Evolutionary conservation across 2,329 filamentous ascomycete genomes (phyloP).

Genomic region (Septoria linicola): DNA sequence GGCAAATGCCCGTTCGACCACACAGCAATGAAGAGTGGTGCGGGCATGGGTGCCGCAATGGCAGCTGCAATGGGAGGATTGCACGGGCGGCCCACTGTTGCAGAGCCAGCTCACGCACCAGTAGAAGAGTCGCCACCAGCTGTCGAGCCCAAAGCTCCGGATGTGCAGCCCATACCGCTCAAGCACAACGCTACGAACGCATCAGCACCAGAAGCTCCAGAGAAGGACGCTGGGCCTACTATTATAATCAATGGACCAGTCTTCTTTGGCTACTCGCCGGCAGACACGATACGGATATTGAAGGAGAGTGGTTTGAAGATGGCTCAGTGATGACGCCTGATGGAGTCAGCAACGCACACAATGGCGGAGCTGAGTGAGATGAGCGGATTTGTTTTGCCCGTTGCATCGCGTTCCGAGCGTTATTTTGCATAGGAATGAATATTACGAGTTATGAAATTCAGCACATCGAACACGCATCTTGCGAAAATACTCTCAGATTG

Average conservation of each 20-base stretch:
- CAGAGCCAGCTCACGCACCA: no score
- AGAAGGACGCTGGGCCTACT: slow-evolving; percentile 49
- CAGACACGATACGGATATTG: slow-evolving; percentile 76
- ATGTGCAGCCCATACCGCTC: not conserved
- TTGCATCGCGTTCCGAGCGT: no score
- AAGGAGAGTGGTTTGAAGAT: slow-evolving; percentile 43
- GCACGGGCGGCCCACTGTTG: slow-evolving; percentile 1
- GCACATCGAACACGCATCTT: no score
- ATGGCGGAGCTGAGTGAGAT: no score
- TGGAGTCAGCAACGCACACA: no score
- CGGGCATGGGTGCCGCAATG: slow-evolving; percentile 2
- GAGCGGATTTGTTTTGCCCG: no score
- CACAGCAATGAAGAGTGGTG: slow-evolving; percentile 4
- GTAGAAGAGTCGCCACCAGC: not conserved
- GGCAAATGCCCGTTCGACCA: slow-evolving; percentile 30
- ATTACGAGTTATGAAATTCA: no score
- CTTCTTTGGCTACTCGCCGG: slow-evolving; percentile 85
- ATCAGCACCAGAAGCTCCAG: not conserved
- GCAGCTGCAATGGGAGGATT: not conserved
- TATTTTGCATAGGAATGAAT: no score
- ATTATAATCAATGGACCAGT: slow-evolving; percentile 92
- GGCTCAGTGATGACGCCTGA: not conserved
- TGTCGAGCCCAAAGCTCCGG: not conserved
- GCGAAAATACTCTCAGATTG: no score
- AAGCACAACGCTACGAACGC: slow-evolving; percentile 2